Conservation (phyloP, 2,329 filamentous ascomycete genomes). For the Phaeosphaeria sp. region DNA sequence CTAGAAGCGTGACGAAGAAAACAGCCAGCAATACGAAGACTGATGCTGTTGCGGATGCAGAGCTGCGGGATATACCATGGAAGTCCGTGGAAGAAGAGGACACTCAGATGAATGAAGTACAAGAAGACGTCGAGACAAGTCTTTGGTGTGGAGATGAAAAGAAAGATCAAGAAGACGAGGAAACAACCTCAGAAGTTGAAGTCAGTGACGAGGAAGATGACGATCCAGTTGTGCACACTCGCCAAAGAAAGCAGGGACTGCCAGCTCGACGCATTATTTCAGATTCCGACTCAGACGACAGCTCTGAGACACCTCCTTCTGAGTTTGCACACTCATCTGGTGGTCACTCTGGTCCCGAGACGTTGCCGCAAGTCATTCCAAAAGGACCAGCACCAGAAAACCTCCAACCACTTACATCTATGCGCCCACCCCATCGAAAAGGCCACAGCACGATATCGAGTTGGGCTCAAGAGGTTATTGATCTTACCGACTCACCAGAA, state of each 20-base stretch:
- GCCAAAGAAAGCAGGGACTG: slow-evolving; percentile 19
- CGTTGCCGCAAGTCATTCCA: background rate
- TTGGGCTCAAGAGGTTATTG: slow-evolving; percentile 42
- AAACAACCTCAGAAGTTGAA: slow-evolving; percentile 8
- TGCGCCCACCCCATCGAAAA: slow-evolving; percentile 32
- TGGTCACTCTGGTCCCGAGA: background rate
- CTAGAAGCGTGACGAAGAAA: slow-evolving; percentile 34
- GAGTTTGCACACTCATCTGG: background rate
- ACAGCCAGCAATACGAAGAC: slow-evolving; percentile 19
- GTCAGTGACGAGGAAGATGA: slow-evolving; percentile 33
- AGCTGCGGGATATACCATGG: slow-evolving; percentile 20
- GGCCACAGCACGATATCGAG: slow-evolving; percentile 36
- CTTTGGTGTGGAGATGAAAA: slow-evolving; percentile 39
- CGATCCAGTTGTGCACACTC: slow-evolving; percentile 31
- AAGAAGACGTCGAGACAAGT: slow-evolving; percentile 38
- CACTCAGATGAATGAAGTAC: slow-evolving; percentile 13
- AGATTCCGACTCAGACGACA: slow-evolving; percentile 30
- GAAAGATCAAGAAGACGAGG: slow-evolving; percentile 8
- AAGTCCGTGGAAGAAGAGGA: slow-evolving; percentile 7
- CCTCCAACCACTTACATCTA: slow-evolving; percentile 16
- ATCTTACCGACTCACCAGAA: slow-evolving; percentile 38
- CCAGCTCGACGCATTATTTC: slow-evolving; percentile 24
- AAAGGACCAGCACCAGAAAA: slow-evolving; percentile 2
- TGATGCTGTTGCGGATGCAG: slow-evolving; percentile 14
- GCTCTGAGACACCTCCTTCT: slow-evolving; percentile 1